phyloP scores from a whole-genome alignment of 495 filamentous ascomycete species.

The Hypoxylon fuscum region DNA sequence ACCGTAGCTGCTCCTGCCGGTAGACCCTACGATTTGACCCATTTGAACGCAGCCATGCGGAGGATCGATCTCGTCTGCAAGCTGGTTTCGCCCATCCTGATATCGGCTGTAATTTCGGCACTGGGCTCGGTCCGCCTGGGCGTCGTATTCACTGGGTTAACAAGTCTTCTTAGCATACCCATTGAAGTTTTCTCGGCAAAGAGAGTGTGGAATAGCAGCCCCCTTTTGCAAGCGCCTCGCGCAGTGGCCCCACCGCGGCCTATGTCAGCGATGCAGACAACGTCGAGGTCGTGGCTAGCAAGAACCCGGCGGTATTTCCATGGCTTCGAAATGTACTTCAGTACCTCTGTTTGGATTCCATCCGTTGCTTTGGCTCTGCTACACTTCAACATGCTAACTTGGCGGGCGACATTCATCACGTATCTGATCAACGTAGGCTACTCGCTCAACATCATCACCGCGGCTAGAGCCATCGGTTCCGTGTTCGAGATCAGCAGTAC shows the following conservation, averaged over 20 bases:
- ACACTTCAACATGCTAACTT: conserved; percentile 69
- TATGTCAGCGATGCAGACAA: conserved; percentile 5
- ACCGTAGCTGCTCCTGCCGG: conserved; percentile 47
- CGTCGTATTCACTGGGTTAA: conserved; percentile 55
- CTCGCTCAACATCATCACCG: conserved; percentile 60
- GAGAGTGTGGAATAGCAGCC: conserved; percentile 49
- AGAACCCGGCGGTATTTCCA: conserved; percentile 29
- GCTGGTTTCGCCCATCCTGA: conserved; percentile 67
- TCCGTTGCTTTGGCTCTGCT: conserved; percentile 64
- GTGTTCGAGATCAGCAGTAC: conserved; percentile 62
- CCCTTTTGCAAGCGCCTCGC: conserved; percentile 41
- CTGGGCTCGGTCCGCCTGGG: conserved; percentile 57
- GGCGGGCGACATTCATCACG: conserved; percentile 66
- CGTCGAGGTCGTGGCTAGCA: conserved; percentile 29
- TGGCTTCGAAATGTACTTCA: conserved; percentile 54
- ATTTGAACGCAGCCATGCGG: conserved; percentile 71
- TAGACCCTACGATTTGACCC: conserved; percentile 49
- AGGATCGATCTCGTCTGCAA: conserved; percentile 79
- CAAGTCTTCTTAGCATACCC: conserved; percentile 47
- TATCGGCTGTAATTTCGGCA: conserved; percentile 60
- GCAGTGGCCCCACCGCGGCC: conserved; percentile 17
- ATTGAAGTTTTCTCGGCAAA: conserved; percentile 51
- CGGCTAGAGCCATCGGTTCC: conserved; percentile 62
- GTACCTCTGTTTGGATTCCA: conserved; percentile 57
- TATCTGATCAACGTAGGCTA: conserved; percentile 66